A percentile compares a stretch with the other conserved stretches of the same genome.
These are phyloP conservation scores for Fagus crenata DNA, from an alignment of 306 rosid species.

Conservation along the genomic window DNA sequence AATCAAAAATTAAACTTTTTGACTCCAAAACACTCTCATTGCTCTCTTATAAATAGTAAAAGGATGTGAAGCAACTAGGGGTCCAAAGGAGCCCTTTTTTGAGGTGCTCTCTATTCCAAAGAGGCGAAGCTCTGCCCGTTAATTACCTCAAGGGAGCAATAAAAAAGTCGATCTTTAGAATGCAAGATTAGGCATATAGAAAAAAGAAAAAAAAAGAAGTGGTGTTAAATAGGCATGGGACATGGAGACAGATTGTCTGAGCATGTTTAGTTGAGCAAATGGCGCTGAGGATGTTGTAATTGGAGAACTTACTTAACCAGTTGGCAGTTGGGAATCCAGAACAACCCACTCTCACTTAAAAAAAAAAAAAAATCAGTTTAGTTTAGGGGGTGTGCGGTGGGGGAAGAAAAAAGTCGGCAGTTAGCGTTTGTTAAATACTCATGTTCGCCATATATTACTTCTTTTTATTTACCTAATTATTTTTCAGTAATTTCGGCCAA, in stretches of 20 bases:
- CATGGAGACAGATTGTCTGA: neutral
- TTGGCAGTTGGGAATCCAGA: constrained; percentile 5
- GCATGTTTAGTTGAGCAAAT: constrained; percentile 5
- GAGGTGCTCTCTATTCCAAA: too few species aligned
- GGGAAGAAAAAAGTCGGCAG: neutral
- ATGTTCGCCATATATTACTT: neutral
- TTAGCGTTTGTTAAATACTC: neutral
- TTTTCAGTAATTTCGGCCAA: too few species aligned
- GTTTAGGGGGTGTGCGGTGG: neutral
- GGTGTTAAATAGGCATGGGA: neutral
- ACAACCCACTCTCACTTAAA: neutral
- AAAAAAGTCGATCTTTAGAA: neutral
- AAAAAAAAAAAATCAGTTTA: neutral
- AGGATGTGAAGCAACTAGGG: too few species aligned
- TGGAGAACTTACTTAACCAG: neutral
- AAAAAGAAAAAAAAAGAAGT: neutral
- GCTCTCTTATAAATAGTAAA: too few species aligned
- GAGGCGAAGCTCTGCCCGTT: too few species aligned
- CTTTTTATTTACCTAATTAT: too few species aligned
- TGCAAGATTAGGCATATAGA: neutral
- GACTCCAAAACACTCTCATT: too few species aligned
- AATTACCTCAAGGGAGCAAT: too few species aligned
- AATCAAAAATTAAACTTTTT: too few species aligned
- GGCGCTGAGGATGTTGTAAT: constrained; percentile 5
- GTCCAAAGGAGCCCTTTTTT: too few species aligned